Evolutionary conservation across 495 filamentous ascomycete genomes (phyloP), one percentile per base, ranked within the genome.

Genomic region (Talaromyces adpressus): DNA sequence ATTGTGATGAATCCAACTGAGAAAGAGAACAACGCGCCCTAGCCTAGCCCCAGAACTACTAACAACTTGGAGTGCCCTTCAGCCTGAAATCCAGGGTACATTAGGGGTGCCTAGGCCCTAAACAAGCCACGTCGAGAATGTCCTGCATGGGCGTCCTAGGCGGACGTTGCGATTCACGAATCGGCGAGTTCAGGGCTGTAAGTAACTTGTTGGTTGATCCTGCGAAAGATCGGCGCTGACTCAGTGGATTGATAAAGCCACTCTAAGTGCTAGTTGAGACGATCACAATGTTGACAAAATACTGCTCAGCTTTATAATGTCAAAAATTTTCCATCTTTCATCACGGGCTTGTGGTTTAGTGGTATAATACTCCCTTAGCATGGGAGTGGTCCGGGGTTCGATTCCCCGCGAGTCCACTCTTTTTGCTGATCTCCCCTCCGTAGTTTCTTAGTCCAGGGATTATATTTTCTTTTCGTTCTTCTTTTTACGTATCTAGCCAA

Each of bases 321-420:
- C 45, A 49, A 49, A 49, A 56, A 14, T 56, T 6, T 0, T 6
- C 22, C 1, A 0, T 1, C 9, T 27, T 56, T 4, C 52, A 56
- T 29, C 52, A 16, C 52, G 52, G 52, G 52, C 52, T 56, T 56
- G 52, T 56, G 52, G 52, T 56, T 56, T 72, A 72, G 71, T 72
- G 71, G 71, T 69, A 73, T 73, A 72, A 73, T 68, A 68, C 70
- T 69, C 72, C 68, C 72, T 73, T 73, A 73, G 71, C 70, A 73
- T 73, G 73, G 71, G 71, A 70, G 71, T 63, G 71, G 71, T 73
- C 71, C 67, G 71, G 71, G 71, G 71, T 73, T 73, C 71, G 71
- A 73, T 73, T 71, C 71, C 66, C 69, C 71, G 69, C 67, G 62
- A 72, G 69, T 73, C 71, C 71, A 73, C 45, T 56, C 57, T 34